phyloP scores from a whole-genome alignment of 1,284 basidiomycete species.

The Inonotus hispidus region DNA sequence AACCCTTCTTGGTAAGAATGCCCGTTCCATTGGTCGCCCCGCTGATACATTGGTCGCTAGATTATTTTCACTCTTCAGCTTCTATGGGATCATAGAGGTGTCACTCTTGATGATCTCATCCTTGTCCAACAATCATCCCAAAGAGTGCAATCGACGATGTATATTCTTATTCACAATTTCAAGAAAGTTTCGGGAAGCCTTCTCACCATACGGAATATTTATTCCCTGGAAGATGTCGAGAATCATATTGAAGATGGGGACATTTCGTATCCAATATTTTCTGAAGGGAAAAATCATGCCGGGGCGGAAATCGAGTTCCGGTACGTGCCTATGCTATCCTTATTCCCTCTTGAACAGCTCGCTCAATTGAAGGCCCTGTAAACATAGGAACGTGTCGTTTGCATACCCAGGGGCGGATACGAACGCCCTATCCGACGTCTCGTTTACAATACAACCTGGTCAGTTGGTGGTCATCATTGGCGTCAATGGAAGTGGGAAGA shows the following conservation, averaged over 20 bases:
- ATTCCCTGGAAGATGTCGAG: conserved; percentile 8
- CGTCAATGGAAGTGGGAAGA: conserved; percentile 46
- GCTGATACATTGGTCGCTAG: background rate
- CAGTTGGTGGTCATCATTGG: conserved; percentile 44
- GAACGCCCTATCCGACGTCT: conserved; percentile 31
- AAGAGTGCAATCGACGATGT: conserved; percentile 12
- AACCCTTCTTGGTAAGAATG: background rate
- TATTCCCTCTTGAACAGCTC: background rate
- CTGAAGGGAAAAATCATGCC: background rate
- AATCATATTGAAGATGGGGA: conserved; percentile 19
- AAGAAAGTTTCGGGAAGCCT: conserved; percentile 9
- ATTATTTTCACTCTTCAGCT: conserved; percentile 11
- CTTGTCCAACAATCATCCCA: conserved; percentile 18
- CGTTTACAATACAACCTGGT: conserved; percentile 38
- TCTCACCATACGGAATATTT: conserved; percentile 15
- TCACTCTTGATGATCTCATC: conserved; percentile 18
- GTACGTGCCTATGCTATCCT: conserved; percentile 23
- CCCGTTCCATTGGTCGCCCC: background rate
- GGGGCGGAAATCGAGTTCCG: conserved; percentile 29
- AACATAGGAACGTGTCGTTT: conserved; percentile 36
- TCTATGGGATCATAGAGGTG: conserved; percentile 4
- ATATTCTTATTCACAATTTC: background rate
- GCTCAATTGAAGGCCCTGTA: conserved; percentile 17
- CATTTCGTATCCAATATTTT: conserved; percentile 12
- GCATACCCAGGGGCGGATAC: conserved; percentile 29